These are phyloP conservation scores for Rhodotorula sp. DNA, from an alignment of 1,284 basidiomycete species.

Conservation along the genomic window DNA sequence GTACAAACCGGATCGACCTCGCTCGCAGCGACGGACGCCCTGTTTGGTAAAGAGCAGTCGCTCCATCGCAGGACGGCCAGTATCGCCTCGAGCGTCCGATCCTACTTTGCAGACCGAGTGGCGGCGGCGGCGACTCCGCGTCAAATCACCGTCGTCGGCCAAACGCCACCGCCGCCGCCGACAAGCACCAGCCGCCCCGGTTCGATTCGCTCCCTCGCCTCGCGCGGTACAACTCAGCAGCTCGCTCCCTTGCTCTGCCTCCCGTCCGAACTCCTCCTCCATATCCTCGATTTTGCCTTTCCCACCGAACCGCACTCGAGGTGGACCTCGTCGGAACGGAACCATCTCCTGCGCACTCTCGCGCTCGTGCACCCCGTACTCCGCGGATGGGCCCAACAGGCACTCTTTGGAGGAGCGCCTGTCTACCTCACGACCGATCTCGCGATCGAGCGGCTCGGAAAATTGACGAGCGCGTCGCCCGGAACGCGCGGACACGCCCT, in stretches of 20 bases:
- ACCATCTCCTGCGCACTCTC: slow-evolving; percentile 11
- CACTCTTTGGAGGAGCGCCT: slow-evolving; percentile 13
- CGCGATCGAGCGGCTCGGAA: slow-evolving; percentile 1
- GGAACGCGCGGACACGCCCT: not conserved
- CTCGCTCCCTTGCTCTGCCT: slow-evolving; percentile 16
- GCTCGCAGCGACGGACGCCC: no score
- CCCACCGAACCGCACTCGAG: slow-evolving; percentile 5
- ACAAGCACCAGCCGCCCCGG: not conserved
- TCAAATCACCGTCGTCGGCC: not conserved
- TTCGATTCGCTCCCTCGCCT: not conserved
- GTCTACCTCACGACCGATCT: slow-evolving; percentile 12
- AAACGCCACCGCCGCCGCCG: not conserved
- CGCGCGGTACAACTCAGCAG: not conserved
- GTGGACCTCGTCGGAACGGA: slow-evolving; percentile 2
- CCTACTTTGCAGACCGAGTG: not conserved
- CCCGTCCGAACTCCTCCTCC: slow-evolving; percentile 23
- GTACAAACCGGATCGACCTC: not conserved
- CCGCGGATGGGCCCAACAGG: slow-evolving; percentile 17
- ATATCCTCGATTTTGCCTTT: slow-evolving; percentile 22
- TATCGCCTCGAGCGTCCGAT: slow-evolving; percentile 13
- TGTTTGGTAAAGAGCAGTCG: not conserved
- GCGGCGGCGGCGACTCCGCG: not conserved
- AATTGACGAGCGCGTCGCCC: not conserved
- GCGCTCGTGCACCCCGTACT: slow-evolving; percentile 26
- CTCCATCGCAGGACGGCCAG: not conserved